Evolutionary conservation across 2,329 filamentous ascomycete species (phyloP), one percentile per base, ranked within the genome.

Genomic region (Parascedosporium putredinis): DNA sequence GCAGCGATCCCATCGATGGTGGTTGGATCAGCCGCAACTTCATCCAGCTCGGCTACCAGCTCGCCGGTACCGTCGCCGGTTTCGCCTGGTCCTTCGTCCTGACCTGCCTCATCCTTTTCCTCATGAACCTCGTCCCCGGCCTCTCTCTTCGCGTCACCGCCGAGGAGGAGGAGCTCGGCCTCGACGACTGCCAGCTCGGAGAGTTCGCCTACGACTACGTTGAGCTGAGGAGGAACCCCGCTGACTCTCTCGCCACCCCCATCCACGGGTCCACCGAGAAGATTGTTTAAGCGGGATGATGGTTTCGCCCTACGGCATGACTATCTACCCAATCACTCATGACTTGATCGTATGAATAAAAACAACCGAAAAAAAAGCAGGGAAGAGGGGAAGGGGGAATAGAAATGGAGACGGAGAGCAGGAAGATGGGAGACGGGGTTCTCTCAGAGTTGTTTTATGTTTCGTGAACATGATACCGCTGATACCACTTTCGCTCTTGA

Each of bases 161-260:
- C 55, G 81, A 83, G 58, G 81, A 84, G 47, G 84, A 87, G 67
- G 75, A 86, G 49, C 70, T 84, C 22, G 84, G 84, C 47, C 68
- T 81, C 25, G 86, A 89, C 59, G 84, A 88, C 59, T 77, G 79
- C 62, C 82, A 89, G 69, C 81, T 88, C 47, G 86, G 86, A 65
- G 86, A 90, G 68, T 89, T 89, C 60, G 85, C 85, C 24, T 89
- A 88, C 70, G 85, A 89, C 64, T 89, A 89, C 64, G 85, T 89
- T 58, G 85, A 89, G 76, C 62, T 80, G 45, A 72, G 71, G 36
- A 72, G 76, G 50, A 84, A 90, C 58, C 79, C 89, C 50, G 68
- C 64, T 52, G 73, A 68, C 33, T 54, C 56, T n/a, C 42, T 56
- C 3, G 49, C 51, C 7, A 33, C n/a, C 16, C n/a, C 49, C 5